phyloP scores from a whole-genome alignment of 2,329 filamentous ascomycete species.

The Pseudogymnoascus sp. region DNA sequence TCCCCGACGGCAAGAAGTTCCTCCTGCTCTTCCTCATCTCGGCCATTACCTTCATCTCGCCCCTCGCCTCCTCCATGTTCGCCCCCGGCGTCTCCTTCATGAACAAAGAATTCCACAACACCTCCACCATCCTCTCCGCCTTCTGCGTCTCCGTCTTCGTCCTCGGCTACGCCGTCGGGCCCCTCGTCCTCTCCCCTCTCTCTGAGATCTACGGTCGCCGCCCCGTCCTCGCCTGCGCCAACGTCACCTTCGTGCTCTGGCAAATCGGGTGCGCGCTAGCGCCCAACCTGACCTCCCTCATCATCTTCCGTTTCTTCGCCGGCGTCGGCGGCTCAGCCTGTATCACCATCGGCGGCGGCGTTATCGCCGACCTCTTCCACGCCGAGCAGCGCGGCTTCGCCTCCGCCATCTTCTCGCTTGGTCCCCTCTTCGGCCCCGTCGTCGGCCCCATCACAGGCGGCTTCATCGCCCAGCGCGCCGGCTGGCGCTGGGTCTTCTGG shows the following conservation, averaged over 20 bases:
- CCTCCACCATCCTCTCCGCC: slow-evolving; percentile 17
- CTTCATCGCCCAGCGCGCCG: slow-evolving; percentile 39
- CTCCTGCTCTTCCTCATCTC: slow-evolving; percentile 24
- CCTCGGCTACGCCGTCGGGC: slow-evolving; percentile 50
- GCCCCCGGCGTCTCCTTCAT: slow-evolving; percentile 31
- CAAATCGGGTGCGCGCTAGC: slow-evolving; percentile 57
- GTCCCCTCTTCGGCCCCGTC: slow-evolving; percentile 25
- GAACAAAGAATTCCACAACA: slow-evolving; percentile 20
- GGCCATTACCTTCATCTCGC: slow-evolving; percentile 28
- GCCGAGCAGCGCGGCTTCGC: slow-evolving; percentile 26
- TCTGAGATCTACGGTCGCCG: slow-evolving; percentile 58
- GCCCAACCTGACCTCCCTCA: slow-evolving; percentile 36
- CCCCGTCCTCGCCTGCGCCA: slow-evolving; percentile 47
- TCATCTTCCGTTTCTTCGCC: slow-evolving; percentile 40
- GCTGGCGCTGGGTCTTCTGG: slow-evolving; percentile 36
- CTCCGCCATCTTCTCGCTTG: slow-evolving; percentile 22
- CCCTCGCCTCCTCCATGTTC: slow-evolving; percentile 36
- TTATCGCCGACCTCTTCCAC: slow-evolving; percentile 34
- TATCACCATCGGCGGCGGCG: slow-evolving; percentile 35
- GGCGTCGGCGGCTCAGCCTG: slow-evolving; percentile 39
- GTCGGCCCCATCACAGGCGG: slow-evolving; percentile 25
- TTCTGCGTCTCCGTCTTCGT: slow-evolving; percentile 42
- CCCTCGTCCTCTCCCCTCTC: slow-evolving; percentile 48
- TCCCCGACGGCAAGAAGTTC: slow-evolving; percentile 23
- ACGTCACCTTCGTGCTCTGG: slow-evolving; percentile 52